Evolutionary conservation across 176 grass and related monocot genomes (phyloP).

Genomic region (Hyparrhenia diplandra): DNA sequence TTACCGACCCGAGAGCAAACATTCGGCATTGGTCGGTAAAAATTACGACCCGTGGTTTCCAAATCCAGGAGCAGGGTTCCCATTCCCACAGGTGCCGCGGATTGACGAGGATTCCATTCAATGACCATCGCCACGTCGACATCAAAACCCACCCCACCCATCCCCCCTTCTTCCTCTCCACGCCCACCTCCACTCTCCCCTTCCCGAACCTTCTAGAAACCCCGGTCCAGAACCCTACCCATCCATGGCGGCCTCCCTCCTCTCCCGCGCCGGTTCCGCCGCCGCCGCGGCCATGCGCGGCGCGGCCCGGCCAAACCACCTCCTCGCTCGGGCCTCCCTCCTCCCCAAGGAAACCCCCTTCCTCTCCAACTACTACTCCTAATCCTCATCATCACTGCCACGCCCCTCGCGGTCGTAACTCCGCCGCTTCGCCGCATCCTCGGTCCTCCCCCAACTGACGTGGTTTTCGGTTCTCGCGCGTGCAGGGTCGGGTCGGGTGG

Average conservation of each 20-base stretch:
- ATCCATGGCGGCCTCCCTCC: conserved; percentile 39
- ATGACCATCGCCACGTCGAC: too few species aligned
- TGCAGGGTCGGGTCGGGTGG: conserved; percentile 38
- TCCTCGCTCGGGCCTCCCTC: conserved; percentile 6
- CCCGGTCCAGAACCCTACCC: conserved; percentile 18
- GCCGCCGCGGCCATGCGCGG: conserved; percentile 21
- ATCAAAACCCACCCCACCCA: neutral
- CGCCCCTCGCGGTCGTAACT: conserved; percentile 45
- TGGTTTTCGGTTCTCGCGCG: neutral
- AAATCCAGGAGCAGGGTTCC: too few species aligned
- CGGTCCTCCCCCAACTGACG: conserved; percentile 15
- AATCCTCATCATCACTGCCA: conserved; percentile 33
- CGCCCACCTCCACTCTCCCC: neutral
- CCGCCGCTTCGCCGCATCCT: neutral
- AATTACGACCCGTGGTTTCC: too few species aligned
- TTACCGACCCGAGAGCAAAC: too few species aligned
- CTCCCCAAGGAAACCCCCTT: conserved; percentile 63
- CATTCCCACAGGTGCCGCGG: too few species aligned
- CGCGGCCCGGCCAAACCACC: neutral
- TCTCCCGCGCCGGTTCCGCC: conserved; percentile 35
- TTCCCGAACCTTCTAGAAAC: conserved; percentile 48
- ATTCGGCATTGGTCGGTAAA: too few species aligned
- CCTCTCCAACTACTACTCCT: conserved; percentile 7
- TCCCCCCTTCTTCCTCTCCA: neutral
- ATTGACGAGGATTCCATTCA: too few species aligned